phyloP scores from a whole-genome alignment of 2,329 filamentous ascomycete genomes.

The Penicillium psychrosexuale region DNA sequence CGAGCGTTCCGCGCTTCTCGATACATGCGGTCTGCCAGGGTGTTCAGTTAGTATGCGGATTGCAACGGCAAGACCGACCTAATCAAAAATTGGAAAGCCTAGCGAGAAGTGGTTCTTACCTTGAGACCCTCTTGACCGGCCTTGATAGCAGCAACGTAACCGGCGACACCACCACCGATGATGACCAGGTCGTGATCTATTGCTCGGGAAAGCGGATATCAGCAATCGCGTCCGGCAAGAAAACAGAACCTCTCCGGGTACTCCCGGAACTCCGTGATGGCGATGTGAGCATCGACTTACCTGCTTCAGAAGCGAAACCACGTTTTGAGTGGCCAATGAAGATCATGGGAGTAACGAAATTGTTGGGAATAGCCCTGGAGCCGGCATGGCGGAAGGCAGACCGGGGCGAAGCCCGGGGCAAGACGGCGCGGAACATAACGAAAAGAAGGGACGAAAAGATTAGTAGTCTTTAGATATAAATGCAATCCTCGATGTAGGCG shows the following conservation, averaged over 20 bases:
- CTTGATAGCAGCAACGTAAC: slow-evolving; percentile 99
- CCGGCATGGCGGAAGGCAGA: slow-evolving; percentile 39
- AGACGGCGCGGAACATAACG: slow-evolving; percentile 53
- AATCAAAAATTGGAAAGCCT: not conserved
- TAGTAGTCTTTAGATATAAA: slow-evolving; percentile 27
- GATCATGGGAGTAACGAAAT: slow-evolving; percentile 39
- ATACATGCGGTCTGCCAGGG: slow-evolving; percentile 78
- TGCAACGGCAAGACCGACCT: not conserved
- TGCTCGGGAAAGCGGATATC: slow-evolving; percentile 15
- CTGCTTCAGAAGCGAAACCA: slow-evolving; percentile 55
- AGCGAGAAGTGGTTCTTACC: slow-evolving; percentile 53
- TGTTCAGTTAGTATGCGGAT: slow-evolving; percentile 14
- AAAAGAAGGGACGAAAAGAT: slow-evolving; percentile 25
- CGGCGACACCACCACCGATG: slow-evolving; percentile 95
- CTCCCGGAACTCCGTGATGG: not conserved
- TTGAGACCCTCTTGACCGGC: slow-evolving; percentile 96
- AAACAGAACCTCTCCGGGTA: slow-evolving; percentile 7
- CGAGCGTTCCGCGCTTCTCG: slow-evolving; percentile 93
- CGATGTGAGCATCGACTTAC: slow-evolving; percentile 25
- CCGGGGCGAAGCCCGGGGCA: slow-evolving; percentile 51
- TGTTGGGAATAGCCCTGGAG: slow-evolving; percentile 37
- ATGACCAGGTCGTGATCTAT: slow-evolving; percentile 94
- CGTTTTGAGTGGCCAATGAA: slow-evolving; percentile 52
- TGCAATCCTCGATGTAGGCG: slow-evolving; percentile 27
- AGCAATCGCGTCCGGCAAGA: slow-evolving; percentile 24